phyloP scores from a whole-genome alignment of 192 early-diverging fungal species.

The Backusella liffmaniae region DNA sequence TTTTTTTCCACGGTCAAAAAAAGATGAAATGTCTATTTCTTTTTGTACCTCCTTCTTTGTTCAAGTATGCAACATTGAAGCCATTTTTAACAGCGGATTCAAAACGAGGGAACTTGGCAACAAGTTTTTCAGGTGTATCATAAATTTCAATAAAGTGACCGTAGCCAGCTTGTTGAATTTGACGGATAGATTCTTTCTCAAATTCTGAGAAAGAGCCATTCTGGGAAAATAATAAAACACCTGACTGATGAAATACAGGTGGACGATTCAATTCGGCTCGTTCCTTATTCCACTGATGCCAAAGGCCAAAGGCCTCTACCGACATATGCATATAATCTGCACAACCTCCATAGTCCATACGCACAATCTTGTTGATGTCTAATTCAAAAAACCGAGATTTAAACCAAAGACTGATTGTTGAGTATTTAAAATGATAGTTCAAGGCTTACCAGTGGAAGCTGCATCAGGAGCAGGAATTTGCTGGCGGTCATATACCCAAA shows the following conservation, averaged over 20 bases:
- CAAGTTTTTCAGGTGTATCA: constrained; percentile 6
- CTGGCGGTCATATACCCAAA: constrained; percentile 22
- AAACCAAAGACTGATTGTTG: background rate
- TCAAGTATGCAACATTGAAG: constrained; percentile 23
- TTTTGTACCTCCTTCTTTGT: constrained; percentile 20
- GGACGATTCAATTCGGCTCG: background rate
- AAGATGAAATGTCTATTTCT: background rate
- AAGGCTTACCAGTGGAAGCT: constrained; percentile 22
- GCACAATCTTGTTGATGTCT: constrained; percentile 32
- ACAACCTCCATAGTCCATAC: constrained; percentile 21
- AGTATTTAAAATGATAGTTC: background rate
- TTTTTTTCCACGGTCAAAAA: background rate
- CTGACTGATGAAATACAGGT: constrained; percentile 21
- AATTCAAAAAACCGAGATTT: background rate
- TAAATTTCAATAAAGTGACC: constrained; percentile 13
- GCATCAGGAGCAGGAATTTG: constrained; percentile 29
- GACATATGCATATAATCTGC: constrained; percentile 18
- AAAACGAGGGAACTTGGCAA: constrained; percentile 13
- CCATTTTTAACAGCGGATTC: constrained; percentile 14
- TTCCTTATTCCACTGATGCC: constrained; percentile 31
- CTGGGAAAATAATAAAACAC: constrained; percentile 16
- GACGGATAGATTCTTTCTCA: constrained; percentile 3
- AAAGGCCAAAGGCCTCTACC: constrained; percentile 6
- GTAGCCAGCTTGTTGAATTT: constrained; percentile 17
- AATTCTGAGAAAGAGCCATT: constrained; percentile 8